These are phyloP conservation scores for Cerrena zonata DNA, from an alignment of 1,284 basidiomycete species.

Conservation along the genomic window DNA sequence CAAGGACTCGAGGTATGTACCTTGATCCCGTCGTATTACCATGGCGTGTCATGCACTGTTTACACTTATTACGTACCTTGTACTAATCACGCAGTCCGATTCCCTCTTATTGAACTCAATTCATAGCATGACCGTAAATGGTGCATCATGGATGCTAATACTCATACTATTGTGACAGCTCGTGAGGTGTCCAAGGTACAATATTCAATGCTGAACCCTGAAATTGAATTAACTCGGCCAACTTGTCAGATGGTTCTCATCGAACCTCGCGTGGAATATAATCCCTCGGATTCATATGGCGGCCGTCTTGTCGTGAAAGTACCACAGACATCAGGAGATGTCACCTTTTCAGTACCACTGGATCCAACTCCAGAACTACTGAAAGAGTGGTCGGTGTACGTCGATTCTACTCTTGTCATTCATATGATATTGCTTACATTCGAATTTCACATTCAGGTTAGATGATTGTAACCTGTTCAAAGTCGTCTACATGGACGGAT, in stretches of 20 bases:
- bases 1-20: conserved; percentile 58
- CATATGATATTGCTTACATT: background rate
- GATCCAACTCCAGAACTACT: conserved; percentile 45
- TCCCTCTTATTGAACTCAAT: background rate
- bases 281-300: conserved; percentile 38
- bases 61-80: too few species aligned
- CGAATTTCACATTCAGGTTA: conserved; percentile 37
- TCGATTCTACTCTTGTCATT: background rate
- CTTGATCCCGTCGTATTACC: background rate
- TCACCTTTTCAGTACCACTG: conserved; percentile 53
- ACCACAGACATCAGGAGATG: conserved; percentile 50
- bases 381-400: conserved; percentile 49
- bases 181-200: conserved; percentile 56
- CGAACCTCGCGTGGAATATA: conserved; percentile 45
- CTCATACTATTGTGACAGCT: conserved; percentile 55
- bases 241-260: conserved; percentile 60
- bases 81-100: too few species aligned
- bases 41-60: background rate
- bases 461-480: conserved; percentile 49
- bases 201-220: conserved; percentile 10
- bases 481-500: conserved; percentile 50
- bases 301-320: conserved; percentile 52
- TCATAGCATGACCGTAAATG: conserved; percentile 64
- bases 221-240: background rate
- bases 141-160: conserved; percentile 56